A percentile compares a stretch with the other conserved stretches of the same genome.
Conservation (phyloP, 2,329 filamentous ascomycete genomes). For the Exophiala spinifera region DNA sequence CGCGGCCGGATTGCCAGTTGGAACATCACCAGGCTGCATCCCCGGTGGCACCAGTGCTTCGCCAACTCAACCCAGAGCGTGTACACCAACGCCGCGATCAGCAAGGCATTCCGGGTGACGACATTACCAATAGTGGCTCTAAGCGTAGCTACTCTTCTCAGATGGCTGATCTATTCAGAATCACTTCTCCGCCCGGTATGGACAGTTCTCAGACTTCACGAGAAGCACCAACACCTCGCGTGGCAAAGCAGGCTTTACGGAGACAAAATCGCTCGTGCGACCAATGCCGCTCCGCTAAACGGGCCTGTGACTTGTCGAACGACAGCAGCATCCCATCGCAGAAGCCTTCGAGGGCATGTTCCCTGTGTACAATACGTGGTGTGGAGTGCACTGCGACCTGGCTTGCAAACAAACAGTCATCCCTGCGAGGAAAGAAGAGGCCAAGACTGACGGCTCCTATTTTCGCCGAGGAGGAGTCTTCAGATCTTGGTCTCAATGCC, state of each 20-base stretch:
- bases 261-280: constrained; percentile 6
- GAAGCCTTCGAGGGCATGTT: background rate
- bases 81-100: too few species aligned
- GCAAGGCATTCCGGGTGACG: too few species aligned
- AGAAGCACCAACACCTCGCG: background rate
- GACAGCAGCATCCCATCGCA: background rate
- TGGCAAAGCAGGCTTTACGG: background rate
- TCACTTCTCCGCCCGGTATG: too few species aligned
- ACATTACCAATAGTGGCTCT: too few species aligned
- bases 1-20: too few species aligned
- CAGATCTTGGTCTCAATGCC: too few species aligned
- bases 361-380: background rate
- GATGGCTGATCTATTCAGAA: too few species aligned
- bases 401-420: constrained; percentile 1
- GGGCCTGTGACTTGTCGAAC: background rate
- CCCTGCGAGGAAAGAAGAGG: background rate
- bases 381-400: constrained; percentile 1
- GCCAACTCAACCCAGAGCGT: too few species aligned
- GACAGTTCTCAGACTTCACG: background rate
- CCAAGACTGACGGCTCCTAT: background rate
- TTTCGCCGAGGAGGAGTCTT: too few species aligned
- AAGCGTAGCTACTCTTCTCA: too few species aligned
- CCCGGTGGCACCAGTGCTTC: too few species aligned
- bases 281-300: constrained; percentile 1
- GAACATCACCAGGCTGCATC: too few species aligned